Evolutionary conservation across 495 filamentous ascomycete genomes (phyloP).

Genomic region (Xylaria palmicola): DNA sequence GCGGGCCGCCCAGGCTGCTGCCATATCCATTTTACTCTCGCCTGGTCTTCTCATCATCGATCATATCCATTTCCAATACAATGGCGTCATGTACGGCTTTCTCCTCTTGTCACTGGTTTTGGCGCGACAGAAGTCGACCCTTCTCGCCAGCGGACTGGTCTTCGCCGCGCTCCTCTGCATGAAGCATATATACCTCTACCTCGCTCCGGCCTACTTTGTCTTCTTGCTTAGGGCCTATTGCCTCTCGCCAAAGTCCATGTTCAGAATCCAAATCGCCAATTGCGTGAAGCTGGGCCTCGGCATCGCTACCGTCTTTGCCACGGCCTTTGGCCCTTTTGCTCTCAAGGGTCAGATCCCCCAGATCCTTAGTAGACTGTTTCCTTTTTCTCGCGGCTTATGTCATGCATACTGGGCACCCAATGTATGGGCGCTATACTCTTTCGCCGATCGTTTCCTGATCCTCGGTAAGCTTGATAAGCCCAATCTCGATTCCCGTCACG

Average conservation of each 20-base stretch:
- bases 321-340: conserved; percentile 89
- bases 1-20: conserved; percentile 80
- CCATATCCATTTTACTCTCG: conserved; percentile 85
- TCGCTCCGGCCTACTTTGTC: conserved; percentile 95
- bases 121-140: conserved; percentile 71
- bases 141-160: conserved; percentile 73
- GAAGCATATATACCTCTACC: conserved; percentile 98
- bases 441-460: conserved; percentile 79
- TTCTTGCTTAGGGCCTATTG: conserved; percentile 82
- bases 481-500: not conserved
- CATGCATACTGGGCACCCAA: conserved; percentile 99
- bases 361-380: conserved; percentile 80
- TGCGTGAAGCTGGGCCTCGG: conserved; percentile 75
- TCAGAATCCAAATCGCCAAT: conserved; percentile 75
- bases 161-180: conserved; percentile 87
- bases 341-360: conserved; percentile 86
- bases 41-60: conserved; percentile 96
- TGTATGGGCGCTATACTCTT: conserved; percentile 96
- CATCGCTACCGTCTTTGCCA: conserved; percentile 68
- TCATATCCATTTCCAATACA: conserved; percentile 99
- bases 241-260: conserved; percentile 72
- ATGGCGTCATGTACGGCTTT: conserved; percentile 91
- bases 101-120: conserved; percentile 81
- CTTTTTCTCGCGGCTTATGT: conserved; percentile 88
- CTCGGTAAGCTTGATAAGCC: conserved; percentile 53